Evolutionary conservation across 2,329 filamentous ascomycete species (phyloP).

Genomic region (Apiospora koreana): DNA sequence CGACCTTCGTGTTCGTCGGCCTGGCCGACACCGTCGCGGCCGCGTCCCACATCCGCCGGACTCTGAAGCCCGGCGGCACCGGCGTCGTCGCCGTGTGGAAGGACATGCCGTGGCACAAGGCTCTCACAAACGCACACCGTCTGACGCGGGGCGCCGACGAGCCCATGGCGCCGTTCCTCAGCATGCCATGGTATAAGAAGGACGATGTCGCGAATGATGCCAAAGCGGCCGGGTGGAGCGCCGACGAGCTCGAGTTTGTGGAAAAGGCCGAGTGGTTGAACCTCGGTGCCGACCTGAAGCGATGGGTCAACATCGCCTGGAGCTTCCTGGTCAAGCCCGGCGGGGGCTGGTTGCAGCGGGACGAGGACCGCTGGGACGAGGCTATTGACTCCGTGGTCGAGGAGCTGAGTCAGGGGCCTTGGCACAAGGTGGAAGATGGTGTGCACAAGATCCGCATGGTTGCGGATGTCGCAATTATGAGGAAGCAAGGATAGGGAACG

Average conservation of each 20-base stretch:
- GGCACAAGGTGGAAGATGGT: slow-evolving; percentile 9
- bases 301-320: slow-evolving; percentile 18
- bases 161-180: slow-evolving; percentile 17
- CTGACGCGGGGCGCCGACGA: slow-evolving; percentile 16
- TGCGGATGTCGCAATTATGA: slow-evolving; percentile 11
- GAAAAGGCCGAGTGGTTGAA: slow-evolving; percentile 15
- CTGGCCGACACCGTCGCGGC: slow-evolving; percentile 15
- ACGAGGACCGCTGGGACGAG: slow-evolving; percentile 18
- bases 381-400: background rate
- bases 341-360: slow-evolving; percentile 14
- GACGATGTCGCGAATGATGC: background rate
- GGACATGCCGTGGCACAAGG: slow-evolving; percentile 18
- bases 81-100: slow-evolving; percentile 17
- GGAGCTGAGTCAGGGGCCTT: slow-evolving; percentile 9
- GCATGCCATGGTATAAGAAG: background rate
- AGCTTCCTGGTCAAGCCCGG: slow-evolving; percentile 16
- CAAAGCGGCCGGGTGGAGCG: background rate
- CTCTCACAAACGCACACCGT: slow-evolving; percentile 16
- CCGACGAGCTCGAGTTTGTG: slow-evolving; percentile 10
- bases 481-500: background rate
- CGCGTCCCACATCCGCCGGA: slow-evolving; percentile 16
- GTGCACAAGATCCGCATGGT: slow-evolving; percentile 16
- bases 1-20: slow-evolving; percentile 15
- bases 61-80: slow-evolving; percentile 14
- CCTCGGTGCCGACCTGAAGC: slow-evolving; percentile 13